Percentiles rank a stretch among this genome's conserved stretches.
phyloP scores from a whole-genome alignment of 352 stramenopile genomes.

The Halophytophthora polymorphica region DNA sequence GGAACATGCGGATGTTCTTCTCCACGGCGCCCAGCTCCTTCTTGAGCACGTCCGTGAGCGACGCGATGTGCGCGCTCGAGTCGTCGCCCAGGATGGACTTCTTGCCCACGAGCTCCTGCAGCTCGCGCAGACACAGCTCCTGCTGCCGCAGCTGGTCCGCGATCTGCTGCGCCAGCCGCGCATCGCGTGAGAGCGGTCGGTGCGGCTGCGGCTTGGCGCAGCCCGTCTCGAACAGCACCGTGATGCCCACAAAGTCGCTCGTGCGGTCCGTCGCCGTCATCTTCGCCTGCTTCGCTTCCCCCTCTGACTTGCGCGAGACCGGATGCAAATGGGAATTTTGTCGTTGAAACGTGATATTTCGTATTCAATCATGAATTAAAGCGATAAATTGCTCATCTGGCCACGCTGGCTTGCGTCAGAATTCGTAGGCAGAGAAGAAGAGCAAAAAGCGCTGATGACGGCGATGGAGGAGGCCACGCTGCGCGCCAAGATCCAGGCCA shows the following conservation, averaged over 20 bases:
- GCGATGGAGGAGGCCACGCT: constrained; percentile 71
- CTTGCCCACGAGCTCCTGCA: constrained; percentile 66
- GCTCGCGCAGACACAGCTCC: constrained; percentile 73
- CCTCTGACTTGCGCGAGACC: background rate
- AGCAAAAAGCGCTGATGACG: constrained; percentile 9
- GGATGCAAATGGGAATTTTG: too few species aligned
- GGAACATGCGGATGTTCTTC: constrained; percentile 64
- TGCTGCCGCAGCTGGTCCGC: constrained; percentile 77
- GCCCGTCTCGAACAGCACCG: constrained; percentile 80
- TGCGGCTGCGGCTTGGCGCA: constrained; percentile 40
- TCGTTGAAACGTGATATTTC: too few species aligned
- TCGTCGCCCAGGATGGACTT: constrained; percentile 82
- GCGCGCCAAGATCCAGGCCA: constrained; percentile 79
- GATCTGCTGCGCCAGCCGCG: constrained; percentile 73
- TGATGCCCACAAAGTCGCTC: constrained; percentile 83
- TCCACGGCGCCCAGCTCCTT: constrained; percentile 62
- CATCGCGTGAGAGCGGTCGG: constrained; percentile 66
- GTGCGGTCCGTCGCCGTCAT: constrained; percentile 58
- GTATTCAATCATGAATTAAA: too few species aligned
- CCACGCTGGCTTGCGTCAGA: background rate
- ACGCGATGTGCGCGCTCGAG: constrained; percentile 67
- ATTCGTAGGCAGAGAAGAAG: background rate
- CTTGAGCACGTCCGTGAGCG: constrained; percentile 78
- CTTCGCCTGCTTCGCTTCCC: background rate
- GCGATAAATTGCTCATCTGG: too few species aligned